These are phyloP conservation scores for Eucalyptus marginata DNA, from an alignment of 345 rosid genomes.

Conservation along the genomic window DNA sequence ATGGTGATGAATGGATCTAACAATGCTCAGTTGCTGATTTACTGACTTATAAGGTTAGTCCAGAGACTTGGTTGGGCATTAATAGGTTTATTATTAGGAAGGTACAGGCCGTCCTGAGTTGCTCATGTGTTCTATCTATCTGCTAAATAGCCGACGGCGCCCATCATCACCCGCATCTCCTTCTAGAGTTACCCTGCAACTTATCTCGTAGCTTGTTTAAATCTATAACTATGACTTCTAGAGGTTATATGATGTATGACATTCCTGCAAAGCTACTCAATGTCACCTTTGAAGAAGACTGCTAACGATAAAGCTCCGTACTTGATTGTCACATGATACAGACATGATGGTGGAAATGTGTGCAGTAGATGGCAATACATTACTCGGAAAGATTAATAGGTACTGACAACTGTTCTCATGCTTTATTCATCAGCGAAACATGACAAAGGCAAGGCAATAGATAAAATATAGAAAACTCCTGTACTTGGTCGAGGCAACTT, in stretches of 20 bases:
- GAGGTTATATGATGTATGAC: not conserved
- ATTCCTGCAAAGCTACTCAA: not conserved
- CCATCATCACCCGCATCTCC: not conserved
- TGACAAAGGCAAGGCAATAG: not conserved
- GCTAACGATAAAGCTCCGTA: not conserved
- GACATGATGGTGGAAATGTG: not conserved
- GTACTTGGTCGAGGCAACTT: not conserved
- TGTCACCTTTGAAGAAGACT: not conserved
- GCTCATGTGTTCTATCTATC: fast-evolving
- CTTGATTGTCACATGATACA: not conserved
- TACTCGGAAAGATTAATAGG: not conserved
- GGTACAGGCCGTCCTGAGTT: fast-evolving
- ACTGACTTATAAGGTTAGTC: not conserved
- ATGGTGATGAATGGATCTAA: not conserved
- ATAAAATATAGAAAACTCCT: not conserved
- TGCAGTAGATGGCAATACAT: not conserved
- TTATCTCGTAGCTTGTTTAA: not conserved
- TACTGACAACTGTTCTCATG: not conserved
- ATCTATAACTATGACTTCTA: not conserved
- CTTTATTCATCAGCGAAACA: not conserved
- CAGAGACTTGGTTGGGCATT: not conserved
- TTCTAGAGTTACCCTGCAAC: not conserved
- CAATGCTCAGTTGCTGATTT: not conserved
- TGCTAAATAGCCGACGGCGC: not conserved
- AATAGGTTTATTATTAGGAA: not conserved